These are phyloP conservation scores for Parsonsia alboflavescens DNA, from an alignment of 257 asterid genomes.

Conservation along the genomic window DNA sequence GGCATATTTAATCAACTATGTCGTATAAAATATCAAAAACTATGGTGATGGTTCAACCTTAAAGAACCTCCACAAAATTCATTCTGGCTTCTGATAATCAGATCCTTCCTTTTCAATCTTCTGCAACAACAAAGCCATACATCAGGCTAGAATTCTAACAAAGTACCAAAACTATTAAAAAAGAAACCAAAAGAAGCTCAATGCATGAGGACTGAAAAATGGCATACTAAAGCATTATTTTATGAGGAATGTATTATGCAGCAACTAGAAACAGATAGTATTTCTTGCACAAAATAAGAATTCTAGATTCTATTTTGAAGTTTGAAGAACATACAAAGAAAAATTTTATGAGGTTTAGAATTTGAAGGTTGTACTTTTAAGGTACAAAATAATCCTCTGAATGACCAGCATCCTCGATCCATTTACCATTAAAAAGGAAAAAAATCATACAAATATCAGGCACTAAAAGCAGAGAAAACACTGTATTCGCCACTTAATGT, in stretches of 20 bases:
- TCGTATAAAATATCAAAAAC: not conserved
- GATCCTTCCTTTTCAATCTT: conserved; percentile 10
- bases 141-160: conserved; percentile 4
- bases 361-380: not conserved
- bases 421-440: not conserved
- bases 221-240: not conserved
- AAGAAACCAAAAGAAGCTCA: not conserved
- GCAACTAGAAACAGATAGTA: not conserved
- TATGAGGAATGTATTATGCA: not conserved
- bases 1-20: not conserved
- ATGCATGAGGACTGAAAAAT: not conserved
- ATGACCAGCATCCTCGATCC: not conserved
- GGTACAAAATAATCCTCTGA: not conserved
- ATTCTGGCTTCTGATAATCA: conserved; percentile 5
- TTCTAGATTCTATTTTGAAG: not conserved
- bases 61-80: not conserved
- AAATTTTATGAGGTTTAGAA: not conserved
- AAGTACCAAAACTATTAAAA: not conserved
- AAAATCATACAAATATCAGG: not conserved
- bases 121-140: conserved; percentile 7
- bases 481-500: not conserved
- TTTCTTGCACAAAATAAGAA: not conserved
- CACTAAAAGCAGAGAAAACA: not conserved
- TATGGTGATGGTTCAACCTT: not conserved
- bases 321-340: not conserved